These are phyloP conservation scores for Aphelidium insulamus DNA, from an alignment of 371 early-diverging fungal species.

Conservation along the genomic window DNA sequence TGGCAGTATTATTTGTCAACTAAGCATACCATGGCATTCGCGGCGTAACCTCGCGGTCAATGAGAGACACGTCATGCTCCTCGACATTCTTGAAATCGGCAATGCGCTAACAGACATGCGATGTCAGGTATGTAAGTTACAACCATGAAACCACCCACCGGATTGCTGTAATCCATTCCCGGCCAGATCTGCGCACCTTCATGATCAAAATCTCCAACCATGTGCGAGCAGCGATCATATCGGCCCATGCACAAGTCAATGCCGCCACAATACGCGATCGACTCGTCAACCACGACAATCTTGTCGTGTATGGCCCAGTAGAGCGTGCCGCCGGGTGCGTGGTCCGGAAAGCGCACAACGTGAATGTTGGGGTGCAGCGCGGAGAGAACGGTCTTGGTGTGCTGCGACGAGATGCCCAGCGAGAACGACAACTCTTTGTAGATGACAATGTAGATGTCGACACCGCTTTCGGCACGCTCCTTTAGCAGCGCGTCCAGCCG, in stretches of 20 bases:
- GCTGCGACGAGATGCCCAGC: conserved; percentile 49
- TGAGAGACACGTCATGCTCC: conserved; percentile 20
- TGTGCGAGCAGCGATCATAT: conserved; percentile 61
- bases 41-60: conserved; percentile 30
- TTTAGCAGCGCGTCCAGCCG: conserved; percentile 60
- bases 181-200: conserved; percentile 25
- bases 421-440: conserved; percentile 75
- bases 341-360: conserved; percentile 57
- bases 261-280: conserved; percentile 71
- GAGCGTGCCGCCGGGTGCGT: conserved; percentile 36
- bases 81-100: conserved; percentile 61
- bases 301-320: conserved; percentile 87
- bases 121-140: too few relatives aligned
- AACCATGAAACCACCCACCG: too few relatives aligned
- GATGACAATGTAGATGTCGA: conserved; percentile 66
- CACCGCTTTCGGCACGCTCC: conserved; percentile 64
- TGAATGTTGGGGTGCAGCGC: conserved; percentile 55
- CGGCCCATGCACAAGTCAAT: conserved; percentile 82
- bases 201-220: conserved; percentile 42
- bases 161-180: conserved; percentile 80
- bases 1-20: conserved; percentile 5
- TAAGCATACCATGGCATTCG: conserved; percentile 69
- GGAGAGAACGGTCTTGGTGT: conserved; percentile 56
- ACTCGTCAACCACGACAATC: conserved; percentile 60
- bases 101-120: too few relatives aligned